Conservation (phyloP, 345 rosid species). For the Pistacia integerrima region DNA sequence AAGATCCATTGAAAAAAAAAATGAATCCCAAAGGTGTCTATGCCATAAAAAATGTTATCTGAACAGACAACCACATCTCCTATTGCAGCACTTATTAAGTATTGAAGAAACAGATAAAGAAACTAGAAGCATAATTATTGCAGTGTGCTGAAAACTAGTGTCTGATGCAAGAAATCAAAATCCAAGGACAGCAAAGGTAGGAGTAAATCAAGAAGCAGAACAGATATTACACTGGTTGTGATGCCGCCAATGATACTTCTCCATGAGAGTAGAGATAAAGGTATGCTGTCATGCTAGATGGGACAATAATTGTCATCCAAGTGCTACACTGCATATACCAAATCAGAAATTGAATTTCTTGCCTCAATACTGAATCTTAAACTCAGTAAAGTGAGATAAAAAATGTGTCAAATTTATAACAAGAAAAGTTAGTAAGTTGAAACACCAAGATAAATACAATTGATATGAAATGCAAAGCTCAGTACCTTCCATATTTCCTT, state of each 20-base stretch:
- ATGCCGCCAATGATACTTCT: slow-evolving; percentile 96
- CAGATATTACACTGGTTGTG: slow-evolving; percentile 90
- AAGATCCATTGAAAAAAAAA: too few species aligned
- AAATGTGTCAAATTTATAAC: neutral
- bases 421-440: neutral
- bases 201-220: slow-evolving; percentile 14
- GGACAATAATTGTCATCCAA: slow-evolving; percentile 94
- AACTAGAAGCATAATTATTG: neutral
- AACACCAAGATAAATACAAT: neutral
- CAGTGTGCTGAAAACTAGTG: neutral
- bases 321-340: slow-evolving; percentile 76
- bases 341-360: slow-evolving; percentile 3
- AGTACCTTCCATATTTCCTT: slow-evolving; percentile 92
- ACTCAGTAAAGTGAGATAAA: slow-evolving; percentile 5
- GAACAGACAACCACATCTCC: neutral
- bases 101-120: neutral
- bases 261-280: slow-evolving; percentile 95
- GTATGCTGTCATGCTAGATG: slow-evolving; percentile 96
- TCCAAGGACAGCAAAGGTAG: neutral
- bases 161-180: neutral
- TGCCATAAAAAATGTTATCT: neutral
- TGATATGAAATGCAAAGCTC: neutral
- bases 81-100: neutral
- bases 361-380: slow-evolving; percentile 6
- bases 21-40: neutral